A percentile compares a stretch with the other conserved stretches of the same genome.
Evolutionary conservation across 2,329 filamentous ascomycete species (phyloP).

Genomic region (Calonectria pteridis): DNA sequence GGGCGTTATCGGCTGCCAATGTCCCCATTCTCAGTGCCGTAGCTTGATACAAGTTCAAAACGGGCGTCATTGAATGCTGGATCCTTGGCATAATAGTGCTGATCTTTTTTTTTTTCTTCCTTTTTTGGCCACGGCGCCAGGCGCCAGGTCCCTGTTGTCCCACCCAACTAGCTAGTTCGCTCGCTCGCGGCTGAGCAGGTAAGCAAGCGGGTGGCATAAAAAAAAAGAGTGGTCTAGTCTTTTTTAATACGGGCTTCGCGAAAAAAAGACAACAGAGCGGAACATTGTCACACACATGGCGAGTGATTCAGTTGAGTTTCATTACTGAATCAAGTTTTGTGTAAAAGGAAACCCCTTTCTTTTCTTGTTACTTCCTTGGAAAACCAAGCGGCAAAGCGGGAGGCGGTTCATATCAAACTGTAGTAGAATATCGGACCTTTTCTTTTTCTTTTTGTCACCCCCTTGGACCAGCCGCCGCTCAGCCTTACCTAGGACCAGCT

Average conservation of each 20-base stretch:
- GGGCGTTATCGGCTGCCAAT: neutral
- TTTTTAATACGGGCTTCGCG: neutral
- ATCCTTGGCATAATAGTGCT: neutral
- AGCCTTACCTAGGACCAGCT: neutral
- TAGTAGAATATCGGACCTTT: neutral
- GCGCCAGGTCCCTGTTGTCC: neutral
- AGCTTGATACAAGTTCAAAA: neutral
- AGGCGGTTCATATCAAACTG: neutral
- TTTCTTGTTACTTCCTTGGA: neutral
- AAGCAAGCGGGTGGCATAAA: neutral
- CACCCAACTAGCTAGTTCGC: neutral
- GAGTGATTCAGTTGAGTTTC: neutral
- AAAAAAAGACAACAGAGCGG: neutral
- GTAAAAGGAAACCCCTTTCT: neutral
- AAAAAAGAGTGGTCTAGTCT: neutral
- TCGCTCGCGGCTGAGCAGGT: neutral
- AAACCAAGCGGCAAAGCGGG: neutral
- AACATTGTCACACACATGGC: neutral
- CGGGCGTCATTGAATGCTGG: neutral
- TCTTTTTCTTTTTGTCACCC: neutral
- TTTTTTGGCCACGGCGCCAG: neutral
- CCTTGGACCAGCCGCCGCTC: too few species aligned
- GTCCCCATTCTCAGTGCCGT: too few species aligned
- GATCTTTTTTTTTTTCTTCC: neutral
- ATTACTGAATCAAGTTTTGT: neutral